Conservation (phyloP, 1,284 basidiomycete species). For the Austroboletus olivaceoglutinosus region DNA sequence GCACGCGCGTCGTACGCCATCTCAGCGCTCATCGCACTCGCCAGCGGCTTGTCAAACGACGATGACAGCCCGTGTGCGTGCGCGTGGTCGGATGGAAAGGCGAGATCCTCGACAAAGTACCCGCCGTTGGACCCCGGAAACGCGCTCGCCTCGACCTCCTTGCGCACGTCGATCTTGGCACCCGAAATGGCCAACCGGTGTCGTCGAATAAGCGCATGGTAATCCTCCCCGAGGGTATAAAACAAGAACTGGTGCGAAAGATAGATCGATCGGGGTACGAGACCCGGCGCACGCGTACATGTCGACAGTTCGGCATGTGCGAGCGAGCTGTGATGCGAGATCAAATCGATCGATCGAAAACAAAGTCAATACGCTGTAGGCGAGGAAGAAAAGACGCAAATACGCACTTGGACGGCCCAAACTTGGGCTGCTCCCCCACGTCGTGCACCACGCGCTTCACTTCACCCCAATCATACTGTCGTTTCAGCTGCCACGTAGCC, state of each 20-base stretch:
- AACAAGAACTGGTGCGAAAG: slow-evolving; percentile 81
- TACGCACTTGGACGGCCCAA: slow-evolving; percentile 19
- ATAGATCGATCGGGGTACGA: slow-evolving; percentile 74
- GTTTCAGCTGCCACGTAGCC: slow-evolving; percentile 65
- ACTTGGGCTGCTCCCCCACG: slow-evolving; percentile 9
- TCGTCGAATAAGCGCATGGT: slow-evolving; percentile 71
- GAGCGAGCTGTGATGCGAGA: slow-evolving; percentile 49
- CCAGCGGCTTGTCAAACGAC: slow-evolving; percentile 77
- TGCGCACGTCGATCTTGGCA: slow-evolving; percentile 65
- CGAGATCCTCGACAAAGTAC: slow-evolving; percentile 55
- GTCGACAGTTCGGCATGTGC: slow-evolving; percentile 81
- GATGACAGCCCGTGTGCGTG: slow-evolving; percentile 38
- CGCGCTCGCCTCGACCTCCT: slow-evolving; percentile 65
- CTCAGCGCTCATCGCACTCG: slow-evolving; percentile 65
- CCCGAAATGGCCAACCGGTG: slow-evolving; percentile 63
- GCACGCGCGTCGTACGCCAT: slow-evolving; percentile 53
- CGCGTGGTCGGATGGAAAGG: slow-evolving; percentile 34
- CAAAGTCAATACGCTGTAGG: background rate
- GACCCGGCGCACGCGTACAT: slow-evolving; percentile 50
- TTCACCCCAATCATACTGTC: slow-evolving; percentile 53
- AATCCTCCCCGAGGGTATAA: slow-evolving; percentile 72
- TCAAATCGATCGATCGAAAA: background rate
- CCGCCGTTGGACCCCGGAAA: slow-evolving; percentile 40
- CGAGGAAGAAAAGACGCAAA: background rate
- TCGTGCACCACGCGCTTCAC: slow-evolving; percentile 42